Conservation (phyloP, 2,329 filamentous ascomycete genomes). For the Colletotrichum cereale region DNA sequence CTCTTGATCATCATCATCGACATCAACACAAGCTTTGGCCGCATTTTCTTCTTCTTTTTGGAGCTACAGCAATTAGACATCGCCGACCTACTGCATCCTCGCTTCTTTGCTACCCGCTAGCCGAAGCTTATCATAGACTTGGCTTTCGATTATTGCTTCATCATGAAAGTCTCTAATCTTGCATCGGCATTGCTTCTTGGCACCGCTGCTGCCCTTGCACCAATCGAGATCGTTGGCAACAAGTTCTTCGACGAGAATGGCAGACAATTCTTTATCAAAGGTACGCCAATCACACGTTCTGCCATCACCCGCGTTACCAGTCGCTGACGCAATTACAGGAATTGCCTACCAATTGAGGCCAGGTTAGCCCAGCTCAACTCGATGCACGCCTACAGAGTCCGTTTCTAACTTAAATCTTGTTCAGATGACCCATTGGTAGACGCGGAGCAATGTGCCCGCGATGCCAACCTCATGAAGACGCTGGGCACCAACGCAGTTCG, state of each 20-base stretch:
- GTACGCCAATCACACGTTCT: conserved; percentile 55
- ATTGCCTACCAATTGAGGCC: conserved; percentile 76
- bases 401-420: conserved; percentile 25
- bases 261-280: conserved; percentile 87
- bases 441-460: conserved; percentile 79
- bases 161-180: conserved; percentile 55
- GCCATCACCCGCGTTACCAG: neutral
- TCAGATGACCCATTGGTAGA: conserved; percentile 81
- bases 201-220: conserved; percentile 57
- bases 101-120: neutral
- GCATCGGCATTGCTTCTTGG: conserved; percentile 52
- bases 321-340: conserved; percentile 59
- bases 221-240: conserved; percentile 72
- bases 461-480: conserved; percentile 82
- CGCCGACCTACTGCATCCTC: conserved; percentile 6
- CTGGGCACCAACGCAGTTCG: conserved; percentile 87
- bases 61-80: conserved; percentile 16
- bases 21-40: neutral
- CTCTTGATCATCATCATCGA: neutral
- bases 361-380: conserved; percentile 46
- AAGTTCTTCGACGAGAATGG: conserved; percentile 90
- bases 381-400: conserved; percentile 15
- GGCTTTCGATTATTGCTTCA: conserved; percentile 17
- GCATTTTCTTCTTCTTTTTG: conserved; percentile 9
- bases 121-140: conserved; percentile 16